Evolutionary conservation across 768 basidiomycete genomes (phyloP).

Genomic region (Tylopilus sp.): DNA sequence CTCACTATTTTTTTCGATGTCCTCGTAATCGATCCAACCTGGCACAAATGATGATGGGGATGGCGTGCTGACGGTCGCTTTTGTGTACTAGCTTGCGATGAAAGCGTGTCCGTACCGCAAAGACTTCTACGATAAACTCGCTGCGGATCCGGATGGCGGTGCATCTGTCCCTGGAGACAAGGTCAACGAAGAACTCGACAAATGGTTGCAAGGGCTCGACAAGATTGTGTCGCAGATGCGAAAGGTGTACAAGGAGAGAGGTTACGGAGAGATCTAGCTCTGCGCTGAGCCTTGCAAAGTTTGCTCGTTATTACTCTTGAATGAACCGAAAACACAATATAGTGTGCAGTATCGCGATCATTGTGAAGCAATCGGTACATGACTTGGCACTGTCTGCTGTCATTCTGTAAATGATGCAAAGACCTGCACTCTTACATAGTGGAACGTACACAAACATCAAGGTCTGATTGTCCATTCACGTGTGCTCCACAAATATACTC

Average conservation of each 20-base stretch:
- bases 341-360: background rate
- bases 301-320: background rate
- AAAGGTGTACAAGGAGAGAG: slow-evolving; percentile 52
- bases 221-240: slow-evolving; percentile 48
- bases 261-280: slow-evolving; percentile 41
- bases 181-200: slow-evolving; percentile 50
- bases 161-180: slow-evolving; percentile 41
- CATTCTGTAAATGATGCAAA: too few relatives aligned
- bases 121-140: slow-evolving; percentile 62
- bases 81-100: slow-evolving; percentile 43
- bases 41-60: background rate
- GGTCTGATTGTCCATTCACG: too few relatives aligned
- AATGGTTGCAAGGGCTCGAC: slow-evolving; percentile 62
- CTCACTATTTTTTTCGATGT: background rate
- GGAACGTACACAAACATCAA: too few relatives aligned
- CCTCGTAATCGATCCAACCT: background rate
- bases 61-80: background rate
- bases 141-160: slow-evolving; percentile 56
- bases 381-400: too few relatives aligned
- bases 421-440: too few relatives aligned
- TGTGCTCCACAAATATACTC: background rate
- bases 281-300: background rate
- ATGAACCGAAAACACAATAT: background rate
- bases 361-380: too few relatives aligned
- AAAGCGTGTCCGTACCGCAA: slow-evolving; percentile 58